These are phyloP conservation scores for Pulveroboletus sp. DNA, from an alignment of 768 basidiomycete genomes.

Conservation along the genomic window DNA sequence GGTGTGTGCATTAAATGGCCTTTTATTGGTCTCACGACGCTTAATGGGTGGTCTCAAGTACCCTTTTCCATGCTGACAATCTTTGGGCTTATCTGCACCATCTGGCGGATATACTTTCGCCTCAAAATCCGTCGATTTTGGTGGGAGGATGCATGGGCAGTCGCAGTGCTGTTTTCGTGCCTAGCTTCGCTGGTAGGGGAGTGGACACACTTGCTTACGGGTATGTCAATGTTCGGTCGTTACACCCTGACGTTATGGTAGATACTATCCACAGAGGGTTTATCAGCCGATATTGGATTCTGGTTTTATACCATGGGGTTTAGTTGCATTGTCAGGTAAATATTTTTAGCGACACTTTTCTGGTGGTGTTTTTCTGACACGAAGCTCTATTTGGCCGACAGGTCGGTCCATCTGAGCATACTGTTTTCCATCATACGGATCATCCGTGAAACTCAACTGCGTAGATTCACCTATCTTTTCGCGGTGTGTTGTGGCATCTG, in stretches of 20 bases:
- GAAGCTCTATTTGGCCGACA: neutral
- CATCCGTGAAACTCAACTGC: neutral
- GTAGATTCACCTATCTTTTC: neutral
- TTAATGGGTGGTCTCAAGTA: neutral
- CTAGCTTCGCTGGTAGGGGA: conserved; percentile 3
- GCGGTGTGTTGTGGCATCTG: neutral
- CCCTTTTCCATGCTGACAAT: neutral
- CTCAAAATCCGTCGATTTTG: conserved; percentile 13
- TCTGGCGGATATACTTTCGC: conserved; percentile 13
- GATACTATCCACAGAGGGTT: neutral
- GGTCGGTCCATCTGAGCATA: conserved; percentile 11
- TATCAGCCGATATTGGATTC: neutral
- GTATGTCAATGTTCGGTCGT: neutral
- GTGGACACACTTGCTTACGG: conserved; percentile 2
- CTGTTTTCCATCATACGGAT: conserved; percentile 17
- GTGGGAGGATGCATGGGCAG: conserved; percentile 22
- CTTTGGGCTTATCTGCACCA: conserved; percentile 8
- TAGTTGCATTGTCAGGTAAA: conserved; percentile 3
- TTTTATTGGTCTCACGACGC: neutral
- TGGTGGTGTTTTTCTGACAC: neutral
- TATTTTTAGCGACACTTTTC: neutral
- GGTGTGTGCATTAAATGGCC: neutral
- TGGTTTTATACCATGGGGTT: conserved; percentile 8
- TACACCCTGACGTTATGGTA: too few species aligned
- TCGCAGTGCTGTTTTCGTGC: conserved; percentile 5